Evolutionary conservation across 176 grass and related monocot species (phyloP).

Genomic region (Eleusine coracana): DNA sequence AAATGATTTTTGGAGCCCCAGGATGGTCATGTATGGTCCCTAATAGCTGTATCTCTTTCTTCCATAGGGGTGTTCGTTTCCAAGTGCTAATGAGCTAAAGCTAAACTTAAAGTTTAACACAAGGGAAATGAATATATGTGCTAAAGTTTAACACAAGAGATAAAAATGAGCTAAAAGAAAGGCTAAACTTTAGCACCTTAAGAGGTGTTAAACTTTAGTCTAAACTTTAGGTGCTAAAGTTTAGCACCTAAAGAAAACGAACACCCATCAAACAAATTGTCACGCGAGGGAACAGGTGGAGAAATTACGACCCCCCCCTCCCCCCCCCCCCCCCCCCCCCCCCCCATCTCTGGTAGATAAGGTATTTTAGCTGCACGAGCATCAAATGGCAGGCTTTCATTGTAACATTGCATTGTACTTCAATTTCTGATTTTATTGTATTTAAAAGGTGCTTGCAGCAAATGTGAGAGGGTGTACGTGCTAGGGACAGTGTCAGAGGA

Average conservation of each 20-base stretch:
- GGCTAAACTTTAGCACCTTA: no score
- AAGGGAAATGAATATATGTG: no score
- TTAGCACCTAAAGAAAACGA: no score
- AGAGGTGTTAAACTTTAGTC: no score
- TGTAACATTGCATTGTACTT: conserved; percentile 16
- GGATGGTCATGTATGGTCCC: conserved; percentile 29
- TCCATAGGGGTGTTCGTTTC: neutral
- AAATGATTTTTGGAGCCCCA: conserved; percentile 29
- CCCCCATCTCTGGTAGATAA: neutral
- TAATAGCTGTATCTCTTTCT: neutral
- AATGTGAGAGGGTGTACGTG: neutral
- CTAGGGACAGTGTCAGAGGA: conserved; percentile 45
- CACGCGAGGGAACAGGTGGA: neutral
- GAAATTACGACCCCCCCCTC: neutral
- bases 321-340: neutral
- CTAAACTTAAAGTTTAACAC: no score
- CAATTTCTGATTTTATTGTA: neutral
- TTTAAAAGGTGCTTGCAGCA: conserved; percentile 25
- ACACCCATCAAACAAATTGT: neutral
- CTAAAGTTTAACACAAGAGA: no score
- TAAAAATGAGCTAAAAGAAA: no score
- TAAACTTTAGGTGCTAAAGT: no score
- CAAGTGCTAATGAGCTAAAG: no score
- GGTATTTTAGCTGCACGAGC: neutral
- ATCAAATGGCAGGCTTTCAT: neutral